Evolutionary conservation across 805 yeast species (phyloP).

Genomic region (Kuraishia capsulata): DNA sequence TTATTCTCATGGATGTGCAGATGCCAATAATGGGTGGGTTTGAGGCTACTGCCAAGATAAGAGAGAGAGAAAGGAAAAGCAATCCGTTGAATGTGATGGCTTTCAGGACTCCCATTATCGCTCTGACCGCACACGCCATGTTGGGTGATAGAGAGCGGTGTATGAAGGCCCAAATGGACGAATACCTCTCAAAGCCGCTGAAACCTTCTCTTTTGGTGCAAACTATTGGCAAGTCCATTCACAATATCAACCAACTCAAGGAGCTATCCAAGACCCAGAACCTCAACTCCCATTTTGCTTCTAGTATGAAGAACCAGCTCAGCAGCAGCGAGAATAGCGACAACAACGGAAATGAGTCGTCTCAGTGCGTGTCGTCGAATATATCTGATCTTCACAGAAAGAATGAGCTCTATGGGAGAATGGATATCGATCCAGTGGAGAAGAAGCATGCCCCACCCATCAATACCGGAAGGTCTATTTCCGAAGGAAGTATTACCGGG

Average conservation of each 20-base stretch:
- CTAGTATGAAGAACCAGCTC: background rate
- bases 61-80: slow-evolving; percentile 81
- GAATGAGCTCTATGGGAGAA: background rate
- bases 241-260: slow-evolving; percentile 53
- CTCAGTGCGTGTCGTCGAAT: background rate
- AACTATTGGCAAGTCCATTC: slow-evolving; percentile 78
- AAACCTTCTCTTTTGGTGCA: slow-evolving; percentile 78
- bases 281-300: background rate
- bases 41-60: slow-evolving; percentile 78
- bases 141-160: slow-evolving; percentile 85
- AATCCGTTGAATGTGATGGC: slow-evolving; percentile 63
- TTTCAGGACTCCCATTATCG: slow-evolving; percentile 79
- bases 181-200: slow-evolving; percentile 79
- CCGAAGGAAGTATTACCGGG: background rate
- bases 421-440: background rate
- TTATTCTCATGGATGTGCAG: slow-evolving; percentile 86
- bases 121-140: slow-evolving; percentile 91
- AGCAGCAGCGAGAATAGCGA: background rate
- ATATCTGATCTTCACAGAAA: slow-evolving; percentile 1
- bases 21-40: slow-evolving; percentile 97
- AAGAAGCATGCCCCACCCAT: background rate
- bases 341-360: background rate
- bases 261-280: slow-evolving; percentile 31
- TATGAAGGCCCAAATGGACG: slow-evolving; percentile 87
- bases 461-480: background rate